A percentile compares a stretch with the other conserved stretches of the same genome.
Conservation (phyloP, 2,329 filamentous ascomycete genomes). For the Neonectria hederae region DNA sequence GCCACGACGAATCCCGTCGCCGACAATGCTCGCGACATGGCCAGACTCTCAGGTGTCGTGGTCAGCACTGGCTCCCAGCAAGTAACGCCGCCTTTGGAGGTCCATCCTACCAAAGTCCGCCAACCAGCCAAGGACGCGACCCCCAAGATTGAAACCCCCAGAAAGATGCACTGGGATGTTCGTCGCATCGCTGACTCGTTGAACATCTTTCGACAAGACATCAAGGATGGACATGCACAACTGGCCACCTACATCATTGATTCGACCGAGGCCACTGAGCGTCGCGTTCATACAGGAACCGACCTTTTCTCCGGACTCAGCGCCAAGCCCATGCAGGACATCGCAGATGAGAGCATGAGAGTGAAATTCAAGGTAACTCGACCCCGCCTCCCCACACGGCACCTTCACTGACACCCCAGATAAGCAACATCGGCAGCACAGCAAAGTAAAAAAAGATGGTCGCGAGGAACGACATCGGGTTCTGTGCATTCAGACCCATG, state of each 20-base stretch:
- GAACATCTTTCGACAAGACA: conserved; percentile 52
- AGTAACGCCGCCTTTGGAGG: conserved; percentile 36
- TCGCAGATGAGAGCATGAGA: conserved; percentile 54
- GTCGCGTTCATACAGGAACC: conserved; percentile 52
- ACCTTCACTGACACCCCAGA: conserved; percentile 30
- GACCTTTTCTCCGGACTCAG: conserved; percentile 61
- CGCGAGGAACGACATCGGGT: conserved; percentile 54
- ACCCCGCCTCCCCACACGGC: background rate
- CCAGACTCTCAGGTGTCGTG: conserved; percentile 33
- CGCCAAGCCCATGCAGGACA: conserved; percentile 47
- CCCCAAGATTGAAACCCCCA: conserved; percentile 36
- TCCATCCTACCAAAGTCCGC: conserved; percentile 20
- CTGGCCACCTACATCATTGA: conserved; percentile 57
- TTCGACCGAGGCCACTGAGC: conserved; percentile 53
- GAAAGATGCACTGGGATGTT: conserved; percentile 52
- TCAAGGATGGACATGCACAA: conserved; percentile 57
- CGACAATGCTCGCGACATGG: conserved; percentile 38
- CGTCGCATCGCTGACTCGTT: conserved; percentile 55
- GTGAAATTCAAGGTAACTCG: conserved; percentile 60
- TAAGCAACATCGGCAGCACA: conserved; percentile 51
- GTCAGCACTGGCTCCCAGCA: conserved; percentile 36
- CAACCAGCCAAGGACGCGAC: conserved; percentile 26
- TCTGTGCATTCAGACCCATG: conserved; percentile 59
- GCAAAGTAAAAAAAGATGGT: conserved; percentile 56
- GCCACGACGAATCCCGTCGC: conserved; percentile 17